These are phyloP conservation scores for Colletotrichum sp. DNA, from an alignment of 2,329 filamentous ascomycete genomes.

Conservation along the genomic window DNA sequence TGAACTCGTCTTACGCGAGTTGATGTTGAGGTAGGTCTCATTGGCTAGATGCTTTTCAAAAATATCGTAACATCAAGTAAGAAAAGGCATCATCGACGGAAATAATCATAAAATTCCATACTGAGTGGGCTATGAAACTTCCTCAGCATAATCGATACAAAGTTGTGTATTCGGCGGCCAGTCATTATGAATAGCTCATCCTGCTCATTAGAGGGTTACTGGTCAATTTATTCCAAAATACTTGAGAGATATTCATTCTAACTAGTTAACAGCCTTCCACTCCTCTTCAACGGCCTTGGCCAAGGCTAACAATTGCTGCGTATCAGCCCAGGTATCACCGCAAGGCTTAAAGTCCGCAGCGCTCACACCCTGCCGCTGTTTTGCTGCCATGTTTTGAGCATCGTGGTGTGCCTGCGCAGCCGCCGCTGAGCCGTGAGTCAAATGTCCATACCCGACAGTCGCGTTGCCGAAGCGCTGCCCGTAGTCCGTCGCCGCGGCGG, in stretches of 20 bases:
- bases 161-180: not conserved
- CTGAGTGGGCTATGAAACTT: not conserved
- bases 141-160: not conserved
- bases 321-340: not conserved
- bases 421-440: not conserved
- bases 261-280: not conserved
- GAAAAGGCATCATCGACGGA: too few relatives aligned
- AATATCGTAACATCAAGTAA: not conserved
- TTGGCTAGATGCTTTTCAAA: too few relatives aligned
- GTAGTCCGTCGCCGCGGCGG: not conserved
- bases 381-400: not conserved
- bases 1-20: too few relatives aligned
- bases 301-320: not conserved
- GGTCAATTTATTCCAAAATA: rapidly evolving
- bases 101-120: too few relatives aligned
- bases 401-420: not conserved
- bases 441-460: not conserved
- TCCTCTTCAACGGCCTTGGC: not conserved
- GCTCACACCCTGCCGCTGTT: not conserved
- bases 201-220: rapidly evolving
- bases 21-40: too few relatives aligned
- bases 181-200: not conserved
- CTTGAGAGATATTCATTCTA: rapidly evolving
- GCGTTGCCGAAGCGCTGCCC: not conserved
- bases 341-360: not conserved